Conservation (phyloP, 1,139 yeast genomes). For the Hanseniaspora gamundiae region DNA sequence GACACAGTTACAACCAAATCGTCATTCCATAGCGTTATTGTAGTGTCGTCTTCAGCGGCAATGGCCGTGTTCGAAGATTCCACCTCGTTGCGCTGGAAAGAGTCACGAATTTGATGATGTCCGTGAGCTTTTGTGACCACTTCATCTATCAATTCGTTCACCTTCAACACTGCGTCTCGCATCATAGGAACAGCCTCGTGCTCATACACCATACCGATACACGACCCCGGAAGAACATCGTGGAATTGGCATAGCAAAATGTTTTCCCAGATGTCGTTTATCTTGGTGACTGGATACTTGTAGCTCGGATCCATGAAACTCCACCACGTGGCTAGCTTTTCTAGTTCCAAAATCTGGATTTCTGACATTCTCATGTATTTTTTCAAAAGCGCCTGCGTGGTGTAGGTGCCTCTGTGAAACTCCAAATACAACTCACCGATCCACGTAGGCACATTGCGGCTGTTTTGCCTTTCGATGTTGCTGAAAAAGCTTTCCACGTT, state of each 20-base stretch:
- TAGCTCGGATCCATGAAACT: conserved; percentile 29
- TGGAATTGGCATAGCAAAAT: conserved; percentile 88
- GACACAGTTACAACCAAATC: conserved; percentile 46
- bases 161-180: conserved; percentile 39
- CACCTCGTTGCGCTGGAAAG: not conserved
- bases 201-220: conserved; percentile 85
- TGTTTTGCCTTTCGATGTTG: conserved; percentile 46
- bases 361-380: conserved; percentile 72
- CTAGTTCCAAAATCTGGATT: conserved; percentile 70
- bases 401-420: conserved; percentile 93
- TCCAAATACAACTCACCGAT: conserved; percentile 88
- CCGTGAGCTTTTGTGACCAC: conserved; percentile 1
- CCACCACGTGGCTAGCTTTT: conserved; percentile 51
- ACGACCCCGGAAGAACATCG: conserved; percentile 92
- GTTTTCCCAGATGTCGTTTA: conserved; percentile 75
- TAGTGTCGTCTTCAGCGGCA: conserved; percentile 8
- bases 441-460: conserved; percentile 75
- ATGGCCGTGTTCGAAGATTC: not conserved
- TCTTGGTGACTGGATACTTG: conserved; percentile 55
- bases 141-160: conserved; percentile 31
- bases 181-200: conserved; percentile 86
- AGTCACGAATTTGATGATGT: not conserved
- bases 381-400: conserved; percentile 82
- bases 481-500: conserved; percentile 68
- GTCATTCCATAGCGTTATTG: conserved; percentile 40